These are phyloP conservation scores for Diaporthe batatas DNA, from an alignment of 2,329 filamentous ascomycete species.

Conservation along the genomic window DNA sequence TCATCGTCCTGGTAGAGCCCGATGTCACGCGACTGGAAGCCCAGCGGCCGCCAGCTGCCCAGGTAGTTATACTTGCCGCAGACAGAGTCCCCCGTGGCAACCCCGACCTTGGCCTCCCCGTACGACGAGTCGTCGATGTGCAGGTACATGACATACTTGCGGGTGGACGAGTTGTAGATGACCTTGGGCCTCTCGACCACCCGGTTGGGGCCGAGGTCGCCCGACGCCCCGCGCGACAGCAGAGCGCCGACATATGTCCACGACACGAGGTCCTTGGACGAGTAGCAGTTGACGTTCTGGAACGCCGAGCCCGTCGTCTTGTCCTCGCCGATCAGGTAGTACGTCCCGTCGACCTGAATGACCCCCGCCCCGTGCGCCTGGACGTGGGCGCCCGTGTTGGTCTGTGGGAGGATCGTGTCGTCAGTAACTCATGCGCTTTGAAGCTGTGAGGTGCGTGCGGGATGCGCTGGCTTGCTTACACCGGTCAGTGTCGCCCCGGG, in stretches of 20 bases:
- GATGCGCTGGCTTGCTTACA: constrained; percentile 37
- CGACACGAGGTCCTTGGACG: constrained; percentile 70
- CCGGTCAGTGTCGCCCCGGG: constrained; percentile 50
- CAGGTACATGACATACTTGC: constrained; percentile 76
- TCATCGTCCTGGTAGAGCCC: constrained; percentile 74
- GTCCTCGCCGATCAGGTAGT: constrained; percentile 79
- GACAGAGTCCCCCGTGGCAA: constrained; percentile 70
- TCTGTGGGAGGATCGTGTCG: constrained; percentile 17
- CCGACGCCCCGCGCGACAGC: constrained; percentile 64
- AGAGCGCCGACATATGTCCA: constrained; percentile 74
- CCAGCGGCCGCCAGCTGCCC: constrained; percentile 51
- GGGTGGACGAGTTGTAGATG: constrained; percentile 73
- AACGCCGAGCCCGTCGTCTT: constrained; percentile 73
- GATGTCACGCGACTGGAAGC: constrained; percentile 60
- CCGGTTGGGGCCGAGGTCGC: constrained; percentile 71
- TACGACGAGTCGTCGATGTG: constrained; percentile 75
- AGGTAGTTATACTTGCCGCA: constrained; percentile 68
- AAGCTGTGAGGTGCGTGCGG: not conserved
- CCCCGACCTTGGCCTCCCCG: constrained; percentile 72
- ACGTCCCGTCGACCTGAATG: constrained; percentile 69
- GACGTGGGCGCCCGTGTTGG: constrained; percentile 61
- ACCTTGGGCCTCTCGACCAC: constrained; percentile 79
- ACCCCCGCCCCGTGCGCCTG: constrained; percentile 77
- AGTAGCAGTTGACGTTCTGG: constrained; percentile 78
- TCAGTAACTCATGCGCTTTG: not conserved